Conservation (phyloP, 1,284 basidiomycete species). For the Heimioporus punctisporus region DNA sequence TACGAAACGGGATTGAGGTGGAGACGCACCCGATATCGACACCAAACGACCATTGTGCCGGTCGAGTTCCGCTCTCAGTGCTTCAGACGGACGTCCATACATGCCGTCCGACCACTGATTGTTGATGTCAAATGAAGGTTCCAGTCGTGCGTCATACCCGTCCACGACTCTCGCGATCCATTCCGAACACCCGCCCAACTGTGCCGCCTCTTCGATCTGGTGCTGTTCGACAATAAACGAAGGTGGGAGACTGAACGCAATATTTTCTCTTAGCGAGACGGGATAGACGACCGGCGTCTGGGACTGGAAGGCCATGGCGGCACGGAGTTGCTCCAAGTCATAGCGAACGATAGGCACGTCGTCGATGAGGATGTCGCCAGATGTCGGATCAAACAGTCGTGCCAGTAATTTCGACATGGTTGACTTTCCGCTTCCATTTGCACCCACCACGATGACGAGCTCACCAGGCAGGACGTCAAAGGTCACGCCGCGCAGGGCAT, state of each 20-base stretch:
- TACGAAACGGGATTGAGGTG: not conserved
- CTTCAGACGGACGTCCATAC: conserved; percentile 18
- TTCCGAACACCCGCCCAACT: conserved; percentile 36
- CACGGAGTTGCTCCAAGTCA: conserved; percentile 31
- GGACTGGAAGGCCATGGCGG: conserved; percentile 38
- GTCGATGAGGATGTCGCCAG: conserved; percentile 44
- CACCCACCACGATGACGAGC: conserved; percentile 48
- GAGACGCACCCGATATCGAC: conserved; percentile 31
- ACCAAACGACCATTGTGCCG: conserved; percentile 7
- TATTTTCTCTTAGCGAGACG: conserved; percentile 42
- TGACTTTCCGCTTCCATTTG: conserved; percentile 52
- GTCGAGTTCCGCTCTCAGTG: conserved; percentile 13
- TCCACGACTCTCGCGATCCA: conserved; percentile 36
- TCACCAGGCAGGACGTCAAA: conserved; percentile 45
- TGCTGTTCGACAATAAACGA: not conserved
- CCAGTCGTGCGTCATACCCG: conserved; percentile 38
- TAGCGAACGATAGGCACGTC: conserved; percentile 31
- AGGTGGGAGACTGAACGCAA: conserved; percentile 14
- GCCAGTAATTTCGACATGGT: conserved; percentile 47
- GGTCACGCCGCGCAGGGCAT: conserved; percentile 37
- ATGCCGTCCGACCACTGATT: conserved; percentile 16
- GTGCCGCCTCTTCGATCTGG: conserved; percentile 36
- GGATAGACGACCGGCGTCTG: conserved; percentile 46
- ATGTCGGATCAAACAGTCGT: conserved; percentile 39
- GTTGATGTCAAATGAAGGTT: conserved; percentile 31